Evolutionary conservation across 2,329 filamentous ascomycete species (phyloP), one percentile per base, ranked within the genome.

Genomic region (Alternaria conjuncta): DNA sequence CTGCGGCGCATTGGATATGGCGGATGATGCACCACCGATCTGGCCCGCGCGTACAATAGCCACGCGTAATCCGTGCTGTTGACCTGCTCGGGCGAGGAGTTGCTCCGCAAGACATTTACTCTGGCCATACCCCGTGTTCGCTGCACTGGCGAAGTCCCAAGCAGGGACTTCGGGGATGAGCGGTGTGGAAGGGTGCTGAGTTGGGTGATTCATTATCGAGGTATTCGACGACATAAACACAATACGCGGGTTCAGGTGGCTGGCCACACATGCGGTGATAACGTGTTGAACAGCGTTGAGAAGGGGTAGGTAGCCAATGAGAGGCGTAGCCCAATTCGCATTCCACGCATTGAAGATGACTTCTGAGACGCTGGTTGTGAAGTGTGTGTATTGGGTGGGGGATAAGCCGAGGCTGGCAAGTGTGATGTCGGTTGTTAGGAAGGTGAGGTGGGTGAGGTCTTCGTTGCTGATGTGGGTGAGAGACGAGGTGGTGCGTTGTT

Each of bases 261-360:
- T 50, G 15, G 30, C 21, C 0, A 12, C 43, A 36, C 55, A 28
- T 36, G 25, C 25, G 1, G 12, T 4, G 15, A 50, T 30, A 13
- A 36, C 28, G 8, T 47, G 26, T 8, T 30, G 26, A 11, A 57
- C 30, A 6, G 55, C 55, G 6, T 36, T 36, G 3, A 57, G 45
- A 11, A 57, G 55, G 41, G 45, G 55, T 4, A 50, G 12, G 21
- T 50, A 57, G 1, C 20, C 21, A 2, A 25, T n/a, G 2, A 57
- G 55, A 6, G 55, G 55, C 12, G 36, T 36, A 15, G 20, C 26
- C 55, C 55, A 57, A 10, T 36, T 47, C 9, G 55, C 28, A 21
- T 45, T 57, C 55, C 55, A 57, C 21, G 55, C 55, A 20, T 57
- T 57, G 21, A 57, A 49, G 11, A 57, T 18, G 9, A 57, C 11